phyloP scores from a whole-genome alignment of 805 yeast genomes.

The Monosporozyma aerobia region DNA sequence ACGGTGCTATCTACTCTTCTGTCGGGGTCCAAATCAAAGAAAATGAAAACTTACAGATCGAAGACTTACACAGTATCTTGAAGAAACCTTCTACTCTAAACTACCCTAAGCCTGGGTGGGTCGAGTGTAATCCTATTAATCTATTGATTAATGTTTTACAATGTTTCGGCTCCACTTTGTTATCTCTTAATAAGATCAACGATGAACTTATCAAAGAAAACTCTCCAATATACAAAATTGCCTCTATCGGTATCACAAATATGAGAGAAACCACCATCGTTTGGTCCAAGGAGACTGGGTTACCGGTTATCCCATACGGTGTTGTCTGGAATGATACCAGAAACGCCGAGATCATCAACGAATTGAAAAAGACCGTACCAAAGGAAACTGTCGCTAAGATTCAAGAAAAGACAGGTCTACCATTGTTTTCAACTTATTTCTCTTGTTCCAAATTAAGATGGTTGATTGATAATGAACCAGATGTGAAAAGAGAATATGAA shows the following conservation, averaged over 20 bases:
- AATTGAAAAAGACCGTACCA: constrained; percentile 45
- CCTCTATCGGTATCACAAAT: constrained; percentile 80
- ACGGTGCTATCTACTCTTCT: constrained; percentile 51
- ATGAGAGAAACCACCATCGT: constrained; percentile 92
- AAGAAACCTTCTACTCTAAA: constrained; percentile 52
- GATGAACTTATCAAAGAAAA: constrained; percentile 36
- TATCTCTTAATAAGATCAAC: constrained; percentile 48
- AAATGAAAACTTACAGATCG: constrained; percentile 51
- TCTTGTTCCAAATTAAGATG: constrained; percentile 85
- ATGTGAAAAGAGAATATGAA: constrained; percentile 58
- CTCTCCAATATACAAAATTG: constrained; percentile 50
- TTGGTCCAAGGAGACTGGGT: constrained; percentile 79
- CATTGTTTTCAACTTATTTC: constrained; percentile 74
- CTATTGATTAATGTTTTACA: constrained; percentile 63
- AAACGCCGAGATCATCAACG: constrained; percentile 61
- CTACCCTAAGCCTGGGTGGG: constrained; percentile 86
- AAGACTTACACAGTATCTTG: constrained; percentile 36
- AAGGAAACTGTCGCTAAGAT: constrained; percentile 49
- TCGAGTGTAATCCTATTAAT: constrained; percentile 83
- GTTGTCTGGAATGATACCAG: constrained; percentile 96
- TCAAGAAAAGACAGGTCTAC: constrained; percentile 68
- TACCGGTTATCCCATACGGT: constrained; percentile 70
- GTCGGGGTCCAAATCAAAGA: constrained; percentile 66
- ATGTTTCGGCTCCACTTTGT: constrained; percentile 62
- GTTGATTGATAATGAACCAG: constrained; percentile 73